A percentile compares a stretch with the other conserved stretches of the same genome.
These are phyloP conservation scores for Sedum album DNA, from an alignment of 164 flowering plant species.

Conservation along the genomic window DNA sequence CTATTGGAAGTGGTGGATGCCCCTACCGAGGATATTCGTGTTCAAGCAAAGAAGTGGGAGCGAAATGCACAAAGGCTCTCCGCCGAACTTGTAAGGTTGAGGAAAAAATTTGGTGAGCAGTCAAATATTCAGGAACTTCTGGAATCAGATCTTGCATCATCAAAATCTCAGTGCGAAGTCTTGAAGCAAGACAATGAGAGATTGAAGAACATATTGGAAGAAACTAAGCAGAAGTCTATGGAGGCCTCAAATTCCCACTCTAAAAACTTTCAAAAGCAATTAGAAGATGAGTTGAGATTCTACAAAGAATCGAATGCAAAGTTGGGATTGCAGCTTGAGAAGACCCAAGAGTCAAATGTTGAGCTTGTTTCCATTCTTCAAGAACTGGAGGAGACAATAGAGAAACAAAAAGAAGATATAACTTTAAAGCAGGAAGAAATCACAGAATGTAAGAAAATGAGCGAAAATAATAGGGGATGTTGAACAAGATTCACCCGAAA, in stretches of 20 bases:
- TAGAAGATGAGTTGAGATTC: slow-evolving; percentile 56
- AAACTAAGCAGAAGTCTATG: slow-evolving; percentile 21
- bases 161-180: slow-evolving; percentile 39
- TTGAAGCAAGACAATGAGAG: slow-evolving; percentile 49
- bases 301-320: slow-evolving; percentile 49
- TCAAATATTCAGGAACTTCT: slow-evolving; percentile 35
- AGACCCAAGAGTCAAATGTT: slow-evolving; percentile 72
- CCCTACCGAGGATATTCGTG: slow-evolving; percentile 51
- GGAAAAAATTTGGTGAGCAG: slow-evolving; percentile 39
- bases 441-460: background rate
- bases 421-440: background rate
- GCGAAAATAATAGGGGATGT: background rate
- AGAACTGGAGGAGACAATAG: slow-evolving; percentile 67
- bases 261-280: slow-evolving; percentile 32
- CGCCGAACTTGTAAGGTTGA: slow-evolving; percentile 41
- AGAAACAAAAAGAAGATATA: slow-evolving; percentile 55
- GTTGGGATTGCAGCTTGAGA: slow-evolving; percentile 45
- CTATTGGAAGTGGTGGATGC: slow-evolving; percentile 53
- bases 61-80: slow-evolving; percentile 51
- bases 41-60: slow-evolving; percentile 74
- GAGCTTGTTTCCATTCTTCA: slow-evolving; percentile 79
- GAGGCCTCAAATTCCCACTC: slow-evolving; percentile 23
- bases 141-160: slow-evolving; percentile 53
- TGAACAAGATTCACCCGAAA: background rate
- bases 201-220: slow-evolving; percentile 35